These are phyloP conservation scores for Leccinum olivaceopallidum DNA, from an alignment of 768 basidiomycete genomes.

Conservation along the genomic window DNA sequence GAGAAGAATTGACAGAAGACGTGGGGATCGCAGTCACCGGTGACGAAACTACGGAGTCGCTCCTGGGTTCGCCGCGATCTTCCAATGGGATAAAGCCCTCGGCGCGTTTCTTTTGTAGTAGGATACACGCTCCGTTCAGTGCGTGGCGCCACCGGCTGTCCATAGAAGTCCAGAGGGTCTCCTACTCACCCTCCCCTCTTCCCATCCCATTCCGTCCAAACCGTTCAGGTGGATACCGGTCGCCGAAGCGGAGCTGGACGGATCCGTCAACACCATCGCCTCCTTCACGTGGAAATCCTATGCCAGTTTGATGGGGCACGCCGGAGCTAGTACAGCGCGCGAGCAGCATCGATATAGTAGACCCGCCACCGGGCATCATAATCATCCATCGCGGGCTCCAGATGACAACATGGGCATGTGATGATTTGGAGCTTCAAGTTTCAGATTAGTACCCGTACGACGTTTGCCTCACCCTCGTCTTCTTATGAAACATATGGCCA, in stretches of 20 bases:
- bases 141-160: background rate
- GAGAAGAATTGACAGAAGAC: background rate
- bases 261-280: background rate
- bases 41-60: background rate
- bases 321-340: background rate
- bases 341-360: slow-evolving; percentile 5
- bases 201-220: background rate
- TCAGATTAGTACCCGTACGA: background rate
- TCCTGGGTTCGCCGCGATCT: background rate
- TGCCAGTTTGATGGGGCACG: background rate
- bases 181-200: background rate
- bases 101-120: background rate
- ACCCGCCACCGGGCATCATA: background rate
- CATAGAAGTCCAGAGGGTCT: slow-evolving; percentile 1
- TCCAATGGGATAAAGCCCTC: slow-evolving; percentile 18
- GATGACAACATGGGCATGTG: background rate
- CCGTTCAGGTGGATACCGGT: slow-evolving; percentile 6
- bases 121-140: background rate
- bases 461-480: background rate
- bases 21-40: background rate
- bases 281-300: slow-evolving; percentile 1
- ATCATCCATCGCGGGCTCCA: background rate
- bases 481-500: slow-evolving; percentile 3
- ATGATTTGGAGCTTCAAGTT: background rate
- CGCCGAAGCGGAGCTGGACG: slow-evolving; percentile 16